Evolutionary conservation across 2,329 filamentous ascomycete genomes (phyloP), one percentile per base, ranked within the genome.

Genomic region (Nemania sp.): DNA sequence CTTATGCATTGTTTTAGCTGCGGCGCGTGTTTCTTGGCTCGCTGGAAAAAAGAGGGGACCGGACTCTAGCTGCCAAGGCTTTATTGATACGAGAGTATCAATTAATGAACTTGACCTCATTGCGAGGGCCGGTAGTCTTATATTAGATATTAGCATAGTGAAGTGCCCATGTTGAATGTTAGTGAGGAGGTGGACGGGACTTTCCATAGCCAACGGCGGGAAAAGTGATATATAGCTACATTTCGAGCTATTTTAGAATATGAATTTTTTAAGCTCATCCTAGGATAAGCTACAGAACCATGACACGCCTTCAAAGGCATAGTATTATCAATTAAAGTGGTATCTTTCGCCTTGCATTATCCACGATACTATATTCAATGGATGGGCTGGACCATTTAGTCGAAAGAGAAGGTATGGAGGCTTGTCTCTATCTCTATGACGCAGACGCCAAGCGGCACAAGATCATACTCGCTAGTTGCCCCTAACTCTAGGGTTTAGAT

Each of bases 1-100:
- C 53, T 5, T 67, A 62, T 58, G 24, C 27, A 24, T 62, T 67
- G 6, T 32, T 67, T 3, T 67, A 53, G n/a, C 4, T 10, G 10
- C 18, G 27, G 15, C 13, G 7, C 26, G 51, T 1, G 15, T 51
- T 22, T 51, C n/a, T 51, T 51, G 20, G 45, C 29, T 8, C 29
- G 29, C 29, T 8, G 8, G 4, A 32, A 32, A 8, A 32, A 8
- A 32, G 5, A 8, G 29, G 8, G 29, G 29, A 32, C 29, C 5
- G 29, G 29, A 32, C 29, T 32, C 29, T 32, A 32, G 29, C 29
- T 32, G 35, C 13, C 11, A 11, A 13, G 11, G 35, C 11, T 32
- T 32, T 8, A 32, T 32, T 32, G 4, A 32, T 32, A 8, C 29
- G 4, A 8, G 8, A 5, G 29, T 8, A 8, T 32, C 29, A 8